Percentiles rank a stretch among this genome's conserved stretches.
These are phyloP conservation scores for Skeletonema potamos DNA, from an alignment of 108 stramenopile species.

Conservation along the genomic window DNA sequence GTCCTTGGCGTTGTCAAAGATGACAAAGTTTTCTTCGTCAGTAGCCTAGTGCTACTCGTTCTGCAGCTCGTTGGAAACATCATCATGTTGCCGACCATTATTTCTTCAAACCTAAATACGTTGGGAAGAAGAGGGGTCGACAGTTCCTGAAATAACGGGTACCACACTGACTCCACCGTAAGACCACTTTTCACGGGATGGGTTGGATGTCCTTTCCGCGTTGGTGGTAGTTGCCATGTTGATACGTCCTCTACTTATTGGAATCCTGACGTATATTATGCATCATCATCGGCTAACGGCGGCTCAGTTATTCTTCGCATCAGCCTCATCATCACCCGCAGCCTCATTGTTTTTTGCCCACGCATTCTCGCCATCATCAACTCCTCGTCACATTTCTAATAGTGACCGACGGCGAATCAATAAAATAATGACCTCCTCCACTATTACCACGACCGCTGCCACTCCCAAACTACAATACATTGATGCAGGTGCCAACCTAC, in stretches of 20 bases:
- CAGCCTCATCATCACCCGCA: neutral
- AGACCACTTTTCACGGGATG: too few relatives aligned
- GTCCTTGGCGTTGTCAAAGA: neutral
- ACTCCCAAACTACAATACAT: slow-evolving; percentile 40
- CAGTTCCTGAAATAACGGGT: too few relatives aligned
- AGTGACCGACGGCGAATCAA: neutral
- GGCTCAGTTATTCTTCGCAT: neutral
- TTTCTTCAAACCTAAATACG: too few relatives aligned
- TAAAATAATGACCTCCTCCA: neutral
- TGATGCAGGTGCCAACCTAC: slow-evolving; percentile 95
- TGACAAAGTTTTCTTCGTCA: neutral
- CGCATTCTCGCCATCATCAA: neutral
- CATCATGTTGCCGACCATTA: too few relatives aligned
- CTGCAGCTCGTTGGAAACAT: neutral
- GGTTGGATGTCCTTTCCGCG: too few relatives aligned
- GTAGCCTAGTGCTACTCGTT: neutral
- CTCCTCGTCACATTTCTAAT: neutral
- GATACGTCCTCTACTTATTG: neutral
- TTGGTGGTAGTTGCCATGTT: too few relatives aligned
- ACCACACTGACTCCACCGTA: neutral
- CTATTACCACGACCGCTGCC: neutral
- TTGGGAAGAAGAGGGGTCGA: too few relatives aligned
- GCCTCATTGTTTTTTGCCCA: neutral
- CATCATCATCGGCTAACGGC: neutral
- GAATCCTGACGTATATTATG: neutral